Base-by-base conservation (phyloP, 768 basidiomycete species). In the Mycena rosella region DNA sequence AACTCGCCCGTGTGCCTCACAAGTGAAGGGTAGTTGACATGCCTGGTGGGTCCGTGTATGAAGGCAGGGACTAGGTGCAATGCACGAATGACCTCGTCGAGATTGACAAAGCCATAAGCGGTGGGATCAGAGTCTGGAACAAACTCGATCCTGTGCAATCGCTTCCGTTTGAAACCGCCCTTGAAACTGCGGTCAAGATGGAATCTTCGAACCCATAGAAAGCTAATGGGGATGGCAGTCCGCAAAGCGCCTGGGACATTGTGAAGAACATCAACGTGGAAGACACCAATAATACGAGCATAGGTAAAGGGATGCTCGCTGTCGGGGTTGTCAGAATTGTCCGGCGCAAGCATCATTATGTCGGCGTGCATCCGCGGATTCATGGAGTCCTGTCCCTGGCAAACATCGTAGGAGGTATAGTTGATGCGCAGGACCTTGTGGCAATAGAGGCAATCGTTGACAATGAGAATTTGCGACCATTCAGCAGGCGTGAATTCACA, bases 61-160 rank as follows among this genome's bases (percentile, higher is more conserved):
- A 83, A 86, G 0, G 73, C 81, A 0, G 85, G 86, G 11, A 87
- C 78, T 1, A 87, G 65, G 65, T 88, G 85, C 2, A 69, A 74
- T 0, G 74, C 80, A 0, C 80, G 73, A 29, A 88, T 71, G 5
- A 88, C 77, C 0, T 74, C 67, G 0, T 64, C 60, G 0, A 86
- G 87, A 67, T 87, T 78, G 0, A 87, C 27, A 53, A 89, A 88
- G 0, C 85, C 80, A 68, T 86, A 88, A 3, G 81, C 77, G 1
- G 73, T 66, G 0, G 60, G 29, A 22, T 78, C 75, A 0, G 72
- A 53, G 1, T 68, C 42, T 0, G 77, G 65, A 3, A 85, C 63
- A 60, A 83, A 87, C 3, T 76, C 76, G 14, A 71, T 29, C 20
- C 52, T n/a, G 8, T 53, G 36, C 4, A 65, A 59, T 26, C 61